A percentile compares a stretch with the other conserved stretches of the same genome.
Conservation (phyloP, 495 filamentous ascomycete species). For the Penicillium longicatenatum region DNA sequence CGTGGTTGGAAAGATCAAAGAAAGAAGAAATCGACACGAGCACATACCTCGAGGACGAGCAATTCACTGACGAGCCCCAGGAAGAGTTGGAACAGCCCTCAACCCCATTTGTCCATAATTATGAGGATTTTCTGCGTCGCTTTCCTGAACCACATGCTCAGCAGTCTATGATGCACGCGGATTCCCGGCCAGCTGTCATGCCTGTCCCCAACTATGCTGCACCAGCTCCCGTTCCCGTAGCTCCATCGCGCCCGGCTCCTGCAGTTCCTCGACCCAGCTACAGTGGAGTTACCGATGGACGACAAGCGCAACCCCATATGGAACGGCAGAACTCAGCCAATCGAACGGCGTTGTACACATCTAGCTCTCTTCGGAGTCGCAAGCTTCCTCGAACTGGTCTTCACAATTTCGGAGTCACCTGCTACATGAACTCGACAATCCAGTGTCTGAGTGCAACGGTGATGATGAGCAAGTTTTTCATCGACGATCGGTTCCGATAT, state of each 20-base stretch:
- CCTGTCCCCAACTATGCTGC: slow-evolving; percentile 40
- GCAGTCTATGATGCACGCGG: slow-evolving; percentile 70
- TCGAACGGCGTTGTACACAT: slow-evolving; percentile 48
- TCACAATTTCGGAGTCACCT: slow-evolving; percentile 76
- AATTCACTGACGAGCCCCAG: slow-evolving; percentile 39
- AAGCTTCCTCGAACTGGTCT: slow-evolving; percentile 73
- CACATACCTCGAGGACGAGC: slow-evolving; percentile 43
- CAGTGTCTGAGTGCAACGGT: slow-evolving; percentile 80
- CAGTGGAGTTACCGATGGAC: slow-evolving; percentile 77
- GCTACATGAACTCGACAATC: slow-evolving; percentile 88
- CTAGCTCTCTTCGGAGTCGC: slow-evolving; percentile 42
- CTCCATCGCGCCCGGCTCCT: slow-evolving; percentile 70
- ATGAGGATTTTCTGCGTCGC: slow-evolving; percentile 79
- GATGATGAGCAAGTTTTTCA: slow-evolving; percentile 70
- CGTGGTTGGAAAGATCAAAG: slow-evolving; percentile 61
- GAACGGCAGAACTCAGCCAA: slow-evolving; percentile 48
- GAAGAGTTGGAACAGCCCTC: slow-evolving; percentile 37
- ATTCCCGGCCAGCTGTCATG: slow-evolving; percentile 24
- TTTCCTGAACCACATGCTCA: slow-evolving; percentile 76
- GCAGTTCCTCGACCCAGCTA: slow-evolving; percentile 84
- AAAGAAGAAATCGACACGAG: slow-evolving; percentile 54
- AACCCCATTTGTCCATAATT: slow-evolving; percentile 53
- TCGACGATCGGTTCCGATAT: slow-evolving; percentile 55
- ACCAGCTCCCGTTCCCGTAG: slow-evolving; percentile 36
- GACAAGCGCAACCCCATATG: slow-evolving; percentile 54